A percentile compares a stretch with the other conserved stretches of the same genome.
Conservation (phyloP, 305 asterid species). For the Petunia hybrid region DNA sequence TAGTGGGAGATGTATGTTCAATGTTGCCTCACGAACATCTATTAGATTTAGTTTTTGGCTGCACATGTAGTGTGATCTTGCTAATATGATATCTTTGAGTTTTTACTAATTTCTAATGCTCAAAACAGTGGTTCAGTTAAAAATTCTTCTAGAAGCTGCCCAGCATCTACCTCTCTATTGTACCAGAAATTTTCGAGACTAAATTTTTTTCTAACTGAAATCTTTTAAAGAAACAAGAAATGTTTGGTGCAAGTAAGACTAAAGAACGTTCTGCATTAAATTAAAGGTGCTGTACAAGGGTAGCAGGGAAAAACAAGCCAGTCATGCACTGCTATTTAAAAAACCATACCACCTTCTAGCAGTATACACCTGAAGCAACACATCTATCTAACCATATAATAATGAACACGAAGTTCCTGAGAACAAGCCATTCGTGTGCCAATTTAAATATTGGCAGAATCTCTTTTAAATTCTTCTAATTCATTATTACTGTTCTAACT, state of each 20-base stretch:
- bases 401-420: not conserved
- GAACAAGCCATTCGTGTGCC: conserved; percentile 1
- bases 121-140: not conserved
- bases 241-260: not conserved
- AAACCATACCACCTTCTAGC: not conserved
- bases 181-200: not conserved
- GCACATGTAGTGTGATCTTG: not conserved
- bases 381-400: not conserved
- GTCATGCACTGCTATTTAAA: conserved; percentile 26
- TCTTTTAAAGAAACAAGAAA: not conserved
- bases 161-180: not conserved
- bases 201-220: not conserved
- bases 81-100: not conserved
- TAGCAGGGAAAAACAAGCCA: conserved; percentile 28
- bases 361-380: conserved; percentile 24
- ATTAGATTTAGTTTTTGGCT: not conserved
- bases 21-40: not conserved
- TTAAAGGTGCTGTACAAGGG: not conserved
- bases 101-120: not conserved
- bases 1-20: not conserved
- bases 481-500: too few species aligned
- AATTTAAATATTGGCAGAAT: not conserved
- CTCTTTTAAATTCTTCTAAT: not conserved
- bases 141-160: not conserved
- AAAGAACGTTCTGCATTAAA: not conserved